Evolutionary conservation across 441 rosid genomes (phyloP).

Genomic region (Pelargonium australe): DNA sequence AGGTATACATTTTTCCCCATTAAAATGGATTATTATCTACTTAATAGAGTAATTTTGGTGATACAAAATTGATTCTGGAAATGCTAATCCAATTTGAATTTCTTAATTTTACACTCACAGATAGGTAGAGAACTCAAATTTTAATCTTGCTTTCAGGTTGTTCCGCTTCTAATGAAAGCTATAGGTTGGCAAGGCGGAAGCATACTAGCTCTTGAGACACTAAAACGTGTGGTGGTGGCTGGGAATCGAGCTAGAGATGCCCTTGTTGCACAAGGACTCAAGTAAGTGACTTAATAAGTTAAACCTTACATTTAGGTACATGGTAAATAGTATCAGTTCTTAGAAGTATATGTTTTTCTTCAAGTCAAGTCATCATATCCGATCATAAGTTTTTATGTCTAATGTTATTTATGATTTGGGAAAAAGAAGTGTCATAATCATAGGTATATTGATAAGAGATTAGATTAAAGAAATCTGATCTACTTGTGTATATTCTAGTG

Average conservation of each 20-base stretch:
- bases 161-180: conserved; percentile 99
- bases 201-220: conserved; percentile 95
- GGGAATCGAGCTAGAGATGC: conserved; percentile 99
- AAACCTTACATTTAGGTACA: too few species aligned
- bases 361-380: conserved; percentile 1
- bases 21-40: too few species aligned
- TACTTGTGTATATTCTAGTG: too few species aligned
- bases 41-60: background rate
- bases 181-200: conserved; percentile 99
- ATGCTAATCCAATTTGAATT: background rate
- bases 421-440: background rate
- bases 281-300: conserved; percentile 42
- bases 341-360: background rate
- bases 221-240: conserved; percentile 97
- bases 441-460: too few species aligned
- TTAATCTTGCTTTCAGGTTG: conserved; percentile 53
- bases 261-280: conserved; percentile 95
- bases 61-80: background rate
- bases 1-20: conserved; percentile 34
- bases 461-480: too few species aligned
- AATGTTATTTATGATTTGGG: background rate
- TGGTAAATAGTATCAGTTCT: too few species aligned
- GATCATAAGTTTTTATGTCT: background rate
- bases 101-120: background rate
- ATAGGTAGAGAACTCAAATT: background rate